Evolutionary conservation across 495 filamentous ascomycete genomes (phyloP).

Genomic region (Parachaetomium inaequale): DNA sequence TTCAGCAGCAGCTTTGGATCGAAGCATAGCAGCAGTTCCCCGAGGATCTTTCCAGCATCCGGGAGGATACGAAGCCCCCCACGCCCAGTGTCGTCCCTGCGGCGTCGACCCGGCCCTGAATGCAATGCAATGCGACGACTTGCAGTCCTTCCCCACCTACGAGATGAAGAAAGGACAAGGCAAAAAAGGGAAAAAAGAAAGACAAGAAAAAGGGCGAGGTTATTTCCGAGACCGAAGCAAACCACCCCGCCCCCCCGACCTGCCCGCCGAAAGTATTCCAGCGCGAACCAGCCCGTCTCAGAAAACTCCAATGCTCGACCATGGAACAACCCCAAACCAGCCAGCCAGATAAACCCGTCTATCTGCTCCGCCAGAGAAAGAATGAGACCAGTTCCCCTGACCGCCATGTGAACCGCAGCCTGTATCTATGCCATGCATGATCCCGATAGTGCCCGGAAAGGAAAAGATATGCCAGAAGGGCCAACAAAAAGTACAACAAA

Average conservation of each 20-base stretch:
- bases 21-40: background rate
- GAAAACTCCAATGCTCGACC: background rate
- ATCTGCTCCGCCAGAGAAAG: background rate
- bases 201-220: background rate
- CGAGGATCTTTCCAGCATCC: background rate
- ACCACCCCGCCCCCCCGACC: background rate
- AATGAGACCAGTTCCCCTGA: background rate
- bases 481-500: background rate
- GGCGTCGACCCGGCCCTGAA: background rate
- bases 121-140: background rate
- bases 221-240: background rate
- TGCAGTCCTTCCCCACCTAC: background rate
- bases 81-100: background rate
- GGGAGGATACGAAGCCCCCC: background rate
- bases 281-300: background rate
- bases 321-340: background rate
- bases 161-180: background rate
- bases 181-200: background rate
- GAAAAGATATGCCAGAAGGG: background rate
- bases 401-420: background rate
- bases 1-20: background rate
- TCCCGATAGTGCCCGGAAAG: background rate
- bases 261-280: background rate
- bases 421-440: slow-evolving; percentile 3
- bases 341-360: background rate